Percentiles rank a stretch among this genome's conserved stretches.
Conservation (phyloP, 2,329 filamentous ascomycete genomes). For the Cordyceps militaris region DNA sequence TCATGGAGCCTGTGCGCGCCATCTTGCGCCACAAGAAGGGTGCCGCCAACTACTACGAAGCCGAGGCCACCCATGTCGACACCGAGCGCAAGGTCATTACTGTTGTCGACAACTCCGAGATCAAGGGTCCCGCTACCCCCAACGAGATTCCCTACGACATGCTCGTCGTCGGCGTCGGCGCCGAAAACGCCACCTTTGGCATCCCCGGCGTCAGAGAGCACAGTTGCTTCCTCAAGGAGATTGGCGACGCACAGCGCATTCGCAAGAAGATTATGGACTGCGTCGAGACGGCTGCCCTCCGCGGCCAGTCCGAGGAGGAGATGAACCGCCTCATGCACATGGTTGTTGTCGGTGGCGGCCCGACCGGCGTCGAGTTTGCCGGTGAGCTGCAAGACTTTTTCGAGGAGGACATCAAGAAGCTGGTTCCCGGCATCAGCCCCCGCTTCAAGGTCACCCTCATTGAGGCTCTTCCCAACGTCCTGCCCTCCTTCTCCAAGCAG, state of each 20-base stretch:
- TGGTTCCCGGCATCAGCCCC: conserved; percentile 89
- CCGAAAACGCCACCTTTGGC: conserved; percentile 97
- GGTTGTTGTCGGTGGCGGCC: conserved; percentile 90
- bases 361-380: conserved; percentile 96
- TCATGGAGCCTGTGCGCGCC: conserved; percentile 97
- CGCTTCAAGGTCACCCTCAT: conserved; percentile 97
- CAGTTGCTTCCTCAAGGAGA: conserved; percentile 98
- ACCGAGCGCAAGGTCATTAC: conserved; percentile 81
- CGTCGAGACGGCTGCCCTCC: conserved; percentile 96
- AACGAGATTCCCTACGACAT: conserved; percentile 97
- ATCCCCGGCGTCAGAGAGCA: conserved; percentile 93
- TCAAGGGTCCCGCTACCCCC: conserved; percentile 73
- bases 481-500: conserved; percentile 98
- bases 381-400: conserved; percentile 99
- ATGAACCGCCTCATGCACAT: conserved; percentile 93
- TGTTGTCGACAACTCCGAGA: conserved; percentile 86
- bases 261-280: conserved; percentile 99
- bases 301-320: conserved; percentile 84
- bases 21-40: conserved; percentile 94
- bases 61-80: conserved; percentile 92
- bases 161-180: conserved; percentile 94
- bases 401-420: conserved; percentile 95
- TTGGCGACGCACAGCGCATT: conserved; percentile 89
- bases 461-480: conserved; percentile 90
- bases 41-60: conserved; percentile 94